A percentile compares a stretch with the other conserved stretches of the same genome.
phyloP scores from a whole-genome alignment of 148 eudicot genomes.

The Silene conica region DNA sequence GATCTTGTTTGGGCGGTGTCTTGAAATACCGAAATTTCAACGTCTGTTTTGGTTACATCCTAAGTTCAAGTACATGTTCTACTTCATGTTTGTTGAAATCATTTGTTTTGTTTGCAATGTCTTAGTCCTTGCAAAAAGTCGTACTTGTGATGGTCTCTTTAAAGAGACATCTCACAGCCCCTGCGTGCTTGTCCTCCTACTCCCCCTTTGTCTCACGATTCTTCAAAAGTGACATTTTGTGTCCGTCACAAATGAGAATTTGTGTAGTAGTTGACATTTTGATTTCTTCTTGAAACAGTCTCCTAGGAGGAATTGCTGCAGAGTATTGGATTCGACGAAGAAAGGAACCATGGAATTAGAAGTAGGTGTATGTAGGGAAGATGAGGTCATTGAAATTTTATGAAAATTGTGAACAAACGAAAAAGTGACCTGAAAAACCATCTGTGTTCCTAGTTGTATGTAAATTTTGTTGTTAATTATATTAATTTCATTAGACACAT shows the following conservation, averaged over 20 bases:
- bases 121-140: too few species aligned
- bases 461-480: not conserved
- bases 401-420: slow-evolving; percentile 8
- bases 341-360: slow-evolving; percentile 53
- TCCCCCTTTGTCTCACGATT: too few species aligned
- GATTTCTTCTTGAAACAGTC: slow-evolving; percentile 40
- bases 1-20: too few species aligned
- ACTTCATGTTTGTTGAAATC: not conserved
- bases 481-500: slow-evolving; percentile 4
- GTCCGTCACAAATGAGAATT: too few species aligned
- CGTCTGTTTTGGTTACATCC: not conserved
- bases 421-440: not conserved
- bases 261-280: not conserved
- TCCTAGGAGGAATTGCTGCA: slow-evolving; percentile 82
- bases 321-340: slow-evolving; percentile 37
- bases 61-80: not conserved
- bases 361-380: slow-evolving; percentile 60
- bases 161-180: too few species aligned
- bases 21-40: not conserved
- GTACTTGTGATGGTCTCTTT: too few species aligned
- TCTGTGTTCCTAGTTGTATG: slow-evolving; percentile 9
- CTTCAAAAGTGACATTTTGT: too few species aligned
- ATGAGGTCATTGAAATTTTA: slow-evolving; percentile 53
- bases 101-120: not conserved
- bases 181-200: too few species aligned